Conservation (phyloP, 768 basidiomycete species). For the Naganishia vaughanmartiniae region DNA sequence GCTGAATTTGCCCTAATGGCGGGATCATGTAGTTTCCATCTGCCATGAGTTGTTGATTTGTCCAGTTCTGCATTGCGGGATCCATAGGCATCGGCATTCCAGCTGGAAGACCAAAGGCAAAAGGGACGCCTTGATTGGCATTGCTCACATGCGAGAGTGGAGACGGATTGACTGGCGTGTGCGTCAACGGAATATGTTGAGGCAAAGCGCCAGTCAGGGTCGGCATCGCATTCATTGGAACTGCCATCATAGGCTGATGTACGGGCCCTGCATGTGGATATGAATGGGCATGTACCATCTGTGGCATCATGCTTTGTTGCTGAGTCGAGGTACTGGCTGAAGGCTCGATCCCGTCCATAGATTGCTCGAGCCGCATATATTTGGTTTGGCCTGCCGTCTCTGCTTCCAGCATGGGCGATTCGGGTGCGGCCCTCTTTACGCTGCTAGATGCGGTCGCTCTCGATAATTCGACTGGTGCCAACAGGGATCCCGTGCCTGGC, state of each 20-base stretch:
- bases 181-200: background rate
- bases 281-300: slow-evolving; percentile 51
- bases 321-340: background rate
- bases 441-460: slow-evolving; percentile 24
- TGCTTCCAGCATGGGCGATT: slow-evolving; percentile 29
- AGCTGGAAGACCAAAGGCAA: slow-evolving; percentile 15
- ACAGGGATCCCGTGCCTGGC: background rate
- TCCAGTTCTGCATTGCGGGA: slow-evolving; percentile 31
- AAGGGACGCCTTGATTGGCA: slow-evolving; percentile 3
- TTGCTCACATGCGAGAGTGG: slow-evolving; percentile 1
- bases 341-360: slow-evolving; percentile 10
- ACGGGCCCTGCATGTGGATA: slow-evolving; percentile 50
- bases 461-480: slow-evolving; percentile 30
- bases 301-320: slow-evolving; percentile 30
- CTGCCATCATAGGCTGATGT: slow-evolving; percentile 39
- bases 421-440: slow-evolving; percentile 29
- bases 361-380: slow-evolving; percentile 27
- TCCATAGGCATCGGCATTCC: slow-evolving; percentile 31
- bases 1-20: slow-evolving; percentile 20
- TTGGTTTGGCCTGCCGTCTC: slow-evolving; percentile 22
- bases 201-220: slow-evolving; percentile 4
- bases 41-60: slow-evolving; percentile 8
- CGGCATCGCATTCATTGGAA: slow-evolving; percentile 18
- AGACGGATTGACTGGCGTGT: slow-evolving; percentile 2
- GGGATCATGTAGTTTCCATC: slow-evolving; percentile 12